Evolutionary conservation across 139 green algal species (phyloP), one percentile per base, ranked within the genome.

Genomic region (Chlamydomonas sp.): DNA sequence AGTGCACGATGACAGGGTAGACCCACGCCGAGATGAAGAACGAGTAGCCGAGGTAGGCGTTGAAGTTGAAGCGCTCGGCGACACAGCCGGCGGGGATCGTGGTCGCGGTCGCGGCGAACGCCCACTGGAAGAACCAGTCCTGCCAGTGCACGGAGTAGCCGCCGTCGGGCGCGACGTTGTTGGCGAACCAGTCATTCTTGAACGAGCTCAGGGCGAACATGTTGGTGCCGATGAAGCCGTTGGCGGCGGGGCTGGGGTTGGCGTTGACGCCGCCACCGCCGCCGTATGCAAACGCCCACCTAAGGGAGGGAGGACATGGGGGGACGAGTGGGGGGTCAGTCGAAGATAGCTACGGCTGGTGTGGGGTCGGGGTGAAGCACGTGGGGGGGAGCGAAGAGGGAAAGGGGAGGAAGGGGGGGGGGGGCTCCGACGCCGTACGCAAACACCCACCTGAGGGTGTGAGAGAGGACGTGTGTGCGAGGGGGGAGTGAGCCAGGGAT

Each of bases 81-180:
- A 92, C 80, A 29, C 67, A 65, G 47, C 88, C 87, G 24, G 80
- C 81, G 49, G 82, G 76, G 59, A 91, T 91, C 50, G 86, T 90
- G 37, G 82, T 80, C 30, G 84, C 82, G 30, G 84, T 87, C 31
- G 84, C 82, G 24, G 84, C 82, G 69, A 90, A 91, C 0, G 82
- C 82, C 86, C 86, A 91, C 76, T 91, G 86, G 79, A 86, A 90
- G 71, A 90, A 80, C 81, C 77, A 88, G 60, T 75, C 73, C 35
- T 71, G 38, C 76, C 76, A 88, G 48, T 58, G 58, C 26, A 64
- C 54, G 54, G 24, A 36, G 54, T 64, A 64, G 24, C 30, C 54
- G 8, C 34, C 24, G 34, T 26, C 54, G 54, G 8, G 8, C 16
- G 6, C 16, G 26, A 36, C 34, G 30, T 64, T 22, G 54, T 64